Evolutionary conservation across 2,329 filamentous ascomycete species (phyloP).

Genomic region (Capronia epimyces): DNA sequence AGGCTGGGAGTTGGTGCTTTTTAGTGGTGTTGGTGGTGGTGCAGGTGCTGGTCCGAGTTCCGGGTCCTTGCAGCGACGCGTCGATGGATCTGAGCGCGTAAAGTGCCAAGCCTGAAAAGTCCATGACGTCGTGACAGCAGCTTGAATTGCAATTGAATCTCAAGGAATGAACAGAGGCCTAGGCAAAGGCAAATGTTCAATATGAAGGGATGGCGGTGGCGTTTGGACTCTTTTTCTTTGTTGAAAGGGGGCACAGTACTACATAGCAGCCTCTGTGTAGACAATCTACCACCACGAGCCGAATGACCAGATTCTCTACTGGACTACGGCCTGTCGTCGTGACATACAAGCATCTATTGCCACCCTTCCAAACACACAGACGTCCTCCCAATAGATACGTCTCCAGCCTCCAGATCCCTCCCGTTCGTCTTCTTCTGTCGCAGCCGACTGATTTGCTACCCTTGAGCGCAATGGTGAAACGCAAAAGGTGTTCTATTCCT

Average conservation of each 20-base stretch:
- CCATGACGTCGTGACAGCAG: slow-evolving; percentile 17
- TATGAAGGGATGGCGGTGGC: neutral
- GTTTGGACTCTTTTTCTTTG: neutral
- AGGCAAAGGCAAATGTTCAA: neutral
- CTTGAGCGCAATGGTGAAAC: slow-evolving; percentile 25
- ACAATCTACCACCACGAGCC: neutral
- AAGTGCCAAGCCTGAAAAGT: slow-evolving; percentile 10
- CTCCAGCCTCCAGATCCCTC: neutral
- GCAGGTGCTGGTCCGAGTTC: no score
- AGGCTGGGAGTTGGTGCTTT: no score
- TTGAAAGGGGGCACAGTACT: neutral
- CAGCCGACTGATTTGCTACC: neutral
- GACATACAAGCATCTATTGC: neutral
- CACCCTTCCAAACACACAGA: neutral
- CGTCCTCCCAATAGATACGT: neutral
- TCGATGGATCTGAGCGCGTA: slow-evolving; percentile 7
- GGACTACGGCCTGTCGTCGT: slow-evolving; percentile 2
- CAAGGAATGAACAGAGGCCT: neutral
- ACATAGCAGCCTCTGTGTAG: neutral
- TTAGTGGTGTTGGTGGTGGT: no score
- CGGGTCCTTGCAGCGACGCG: neutral
- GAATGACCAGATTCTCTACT: slow-evolving; percentile 5
- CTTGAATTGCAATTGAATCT: neutral
- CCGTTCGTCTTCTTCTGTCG: neutral
- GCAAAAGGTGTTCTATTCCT: slow-evolving; percentile 20